Base-by-base conservation (phyloP, 306 rosid species). In the Morella rubra region DNA sequence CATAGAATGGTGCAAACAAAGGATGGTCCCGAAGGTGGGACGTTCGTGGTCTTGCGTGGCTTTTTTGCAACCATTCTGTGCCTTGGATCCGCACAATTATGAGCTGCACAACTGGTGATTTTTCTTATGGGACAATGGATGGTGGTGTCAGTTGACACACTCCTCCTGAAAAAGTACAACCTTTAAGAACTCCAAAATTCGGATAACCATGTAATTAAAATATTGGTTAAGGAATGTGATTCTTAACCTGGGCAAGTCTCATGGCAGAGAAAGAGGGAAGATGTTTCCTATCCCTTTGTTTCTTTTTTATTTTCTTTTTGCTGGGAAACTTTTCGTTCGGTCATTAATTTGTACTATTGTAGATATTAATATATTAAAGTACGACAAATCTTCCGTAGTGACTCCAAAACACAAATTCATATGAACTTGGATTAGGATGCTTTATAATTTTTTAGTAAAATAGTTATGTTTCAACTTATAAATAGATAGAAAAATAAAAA, bases 121-220 rank as follows among this genome's bases (percentile, higher is more conserved):
- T 47, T 6, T 14, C 0, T 6, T 11, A 45, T 45, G 44, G 61
- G 73, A 72, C 61, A 71, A 50, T 10, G 24, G 27, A 42, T 41
- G 50, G 71, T 66, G 4, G 84, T 19, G 37, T 77, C 77, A 4
- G 83, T 77, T 1, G 42, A 64, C 5, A 79, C 76, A 27, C n/a
- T n/a, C n/a, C 27, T 59, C n/a, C 42, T 61, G 32, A 59, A 7
- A 62, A 75, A 64, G 55, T 27, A 56, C 61, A 3, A 18, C 2
- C 24, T 49, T 49, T 5, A 47, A 8, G 69, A 68, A 55, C 60
- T 53, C 60, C 13, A 54, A 44, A 54, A 12, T 70, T 56, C 71
- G 76, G 47, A n/a, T 14, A 44, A 27, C 46, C 10, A 8, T 7
- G 7, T 5, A 13, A 32, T 19, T 54, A 40, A 54, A 44, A 14